Evolutionary conservation across 108 stramenopile genomes (phyloP).

Genomic region (Nitzschia putrida): DNA sequence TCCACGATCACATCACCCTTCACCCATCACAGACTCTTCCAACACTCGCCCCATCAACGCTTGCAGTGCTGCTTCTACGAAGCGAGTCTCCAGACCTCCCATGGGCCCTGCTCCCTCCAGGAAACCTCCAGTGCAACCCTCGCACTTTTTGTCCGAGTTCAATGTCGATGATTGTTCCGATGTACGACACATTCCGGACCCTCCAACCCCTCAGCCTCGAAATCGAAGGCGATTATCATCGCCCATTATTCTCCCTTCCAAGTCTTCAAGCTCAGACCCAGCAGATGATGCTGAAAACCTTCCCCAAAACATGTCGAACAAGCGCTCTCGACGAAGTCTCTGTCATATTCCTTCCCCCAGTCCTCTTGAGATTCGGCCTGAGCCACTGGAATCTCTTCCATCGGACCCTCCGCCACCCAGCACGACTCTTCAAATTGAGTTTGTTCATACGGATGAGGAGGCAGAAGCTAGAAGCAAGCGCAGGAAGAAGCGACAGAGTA

Average conservation of each 20-base stretch:
- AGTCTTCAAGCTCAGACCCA: slow-evolving; percentile 16
- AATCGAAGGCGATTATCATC: slow-evolving; percentile 37
- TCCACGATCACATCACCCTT: neutral
- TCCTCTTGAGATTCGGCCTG: neutral
- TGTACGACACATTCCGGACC: slow-evolving; percentile 40
- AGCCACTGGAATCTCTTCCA: slow-evolving; percentile 8
- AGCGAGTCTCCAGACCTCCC: too few relatives aligned
- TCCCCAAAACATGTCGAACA: neutral
- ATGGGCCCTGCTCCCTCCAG: too few relatives aligned
- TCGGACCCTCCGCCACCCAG: neutral
- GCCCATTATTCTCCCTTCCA: slow-evolving; percentile 11
- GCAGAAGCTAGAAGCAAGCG: slow-evolving; percentile 3
- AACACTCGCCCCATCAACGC: neutral
- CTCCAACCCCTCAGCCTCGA: slow-evolving; percentile 37
- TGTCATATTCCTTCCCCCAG: slow-evolving; percentile 31
- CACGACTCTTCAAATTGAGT: too few relatives aligned
- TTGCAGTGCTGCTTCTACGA: too few relatives aligned
- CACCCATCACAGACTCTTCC: slow-evolving; percentile 20
- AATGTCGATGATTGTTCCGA: slow-evolving; percentile 37
- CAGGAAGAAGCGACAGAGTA: slow-evolving; percentile 43
- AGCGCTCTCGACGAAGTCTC: slow-evolving; percentile 23
- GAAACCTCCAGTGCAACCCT: neutral
- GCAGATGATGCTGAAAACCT: neutral
- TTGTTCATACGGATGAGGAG: neutral
- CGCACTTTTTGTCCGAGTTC: slow-evolving; percentile 43